Percentiles rank a stretch among this genome's conserved stretches.
Conservation (phyloP, 192 early-diverging fungal genomes). For the Rhizophagus sp. region DNA sequence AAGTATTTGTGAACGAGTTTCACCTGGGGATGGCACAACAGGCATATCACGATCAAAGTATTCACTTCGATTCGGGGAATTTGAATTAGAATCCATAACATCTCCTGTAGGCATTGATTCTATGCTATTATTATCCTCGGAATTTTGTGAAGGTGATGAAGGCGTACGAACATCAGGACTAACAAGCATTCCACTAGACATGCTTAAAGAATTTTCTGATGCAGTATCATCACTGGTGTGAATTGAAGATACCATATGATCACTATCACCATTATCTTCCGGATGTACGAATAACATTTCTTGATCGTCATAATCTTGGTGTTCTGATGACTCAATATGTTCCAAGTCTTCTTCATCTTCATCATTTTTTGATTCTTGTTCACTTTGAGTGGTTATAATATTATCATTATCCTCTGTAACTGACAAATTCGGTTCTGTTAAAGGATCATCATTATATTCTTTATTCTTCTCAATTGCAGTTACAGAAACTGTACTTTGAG, state of each 20-base stretch:
- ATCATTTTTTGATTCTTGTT: not conserved
- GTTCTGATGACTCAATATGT: not conserved
- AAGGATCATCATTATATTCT: too few species aligned
- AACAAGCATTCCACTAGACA: not conserved
- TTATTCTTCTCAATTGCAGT: too few species aligned
- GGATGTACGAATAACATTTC: not conserved
- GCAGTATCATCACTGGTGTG: conserved; percentile 2
- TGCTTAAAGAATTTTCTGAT: not conserved
- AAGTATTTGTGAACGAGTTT: not conserved
- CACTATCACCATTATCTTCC: conserved; percentile 18
- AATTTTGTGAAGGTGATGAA: conserved; percentile 3
- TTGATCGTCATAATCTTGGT: not conserved
- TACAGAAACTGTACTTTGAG: too few species aligned
- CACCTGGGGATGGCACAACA: not conserved
- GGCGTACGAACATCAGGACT: not conserved
- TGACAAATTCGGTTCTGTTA: too few species aligned
- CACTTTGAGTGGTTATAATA: not conserved
- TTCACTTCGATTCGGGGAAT: not conserved
- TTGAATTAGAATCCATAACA: not conserved
- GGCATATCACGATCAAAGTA: not conserved
- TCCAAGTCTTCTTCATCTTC: not conserved
- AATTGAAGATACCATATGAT: conserved; percentile 13
- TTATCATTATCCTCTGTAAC: not conserved
- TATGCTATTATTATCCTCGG: not conserved
- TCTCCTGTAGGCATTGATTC: not conserved